Percentiles rank a stretch among this genome's conserved stretches.
These are phyloP conservation scores for Rutidosis leptorrhynchoides DNA, from an alignment of 129 eudicot genomes.

Conservation along the genomic window DNA sequence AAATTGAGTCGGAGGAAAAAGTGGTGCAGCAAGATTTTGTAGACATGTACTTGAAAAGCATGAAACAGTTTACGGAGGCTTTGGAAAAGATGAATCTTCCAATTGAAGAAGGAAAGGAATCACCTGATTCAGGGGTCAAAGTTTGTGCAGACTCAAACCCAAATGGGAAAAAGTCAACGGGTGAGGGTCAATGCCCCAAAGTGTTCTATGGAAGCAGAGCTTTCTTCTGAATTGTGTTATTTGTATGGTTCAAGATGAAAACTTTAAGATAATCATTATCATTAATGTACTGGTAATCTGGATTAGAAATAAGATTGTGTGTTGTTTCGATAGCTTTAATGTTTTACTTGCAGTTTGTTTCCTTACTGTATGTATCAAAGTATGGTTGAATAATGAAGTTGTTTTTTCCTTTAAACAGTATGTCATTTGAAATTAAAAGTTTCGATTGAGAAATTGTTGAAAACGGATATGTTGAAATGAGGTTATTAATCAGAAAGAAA, in stretches of 20 bases:
- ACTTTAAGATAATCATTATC: slow-evolving; percentile 7
- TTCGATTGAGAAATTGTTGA: background rate
- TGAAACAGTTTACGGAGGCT: slow-evolving; percentile 51
- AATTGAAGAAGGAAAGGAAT: slow-evolving; percentile 18
- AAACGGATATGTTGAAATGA: slow-evolving; percentile 2
- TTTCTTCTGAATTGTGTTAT: slow-evolving; percentile 36
- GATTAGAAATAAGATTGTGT: slow-evolving; percentile 19
- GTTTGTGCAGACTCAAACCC: slow-evolving; percentile 28
- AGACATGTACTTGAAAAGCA: slow-evolving; percentile 51
- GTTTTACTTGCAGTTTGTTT: slow-evolving; percentile 20
- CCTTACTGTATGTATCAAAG: slow-evolving; percentile 24
- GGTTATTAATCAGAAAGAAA: background rate
- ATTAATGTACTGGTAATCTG: slow-evolving; percentile 7
- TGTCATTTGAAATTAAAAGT: background rate
- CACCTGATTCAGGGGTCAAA: slow-evolving; percentile 17
- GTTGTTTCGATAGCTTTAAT: slow-evolving; percentile 26
- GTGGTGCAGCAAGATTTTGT: slow-evolving; percentile 47
- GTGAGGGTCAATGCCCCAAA: slow-evolving; percentile 34
- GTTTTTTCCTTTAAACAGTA: background rate
- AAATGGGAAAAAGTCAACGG: slow-evolving; percentile 29
- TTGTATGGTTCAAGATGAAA: slow-evolving; percentile 16
- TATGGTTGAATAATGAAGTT: slow-evolving; percentile 2
- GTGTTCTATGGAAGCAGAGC: slow-evolving; percentile 57
- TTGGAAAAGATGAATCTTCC: slow-evolving; percentile 47
- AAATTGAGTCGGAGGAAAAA: slow-evolving; percentile 26